Evolutionary conservation across 148 eudicot species (phyloP), one percentile per base, ranked within the genome.

Genomic region (Pharnaceum exiguum): DNA sequence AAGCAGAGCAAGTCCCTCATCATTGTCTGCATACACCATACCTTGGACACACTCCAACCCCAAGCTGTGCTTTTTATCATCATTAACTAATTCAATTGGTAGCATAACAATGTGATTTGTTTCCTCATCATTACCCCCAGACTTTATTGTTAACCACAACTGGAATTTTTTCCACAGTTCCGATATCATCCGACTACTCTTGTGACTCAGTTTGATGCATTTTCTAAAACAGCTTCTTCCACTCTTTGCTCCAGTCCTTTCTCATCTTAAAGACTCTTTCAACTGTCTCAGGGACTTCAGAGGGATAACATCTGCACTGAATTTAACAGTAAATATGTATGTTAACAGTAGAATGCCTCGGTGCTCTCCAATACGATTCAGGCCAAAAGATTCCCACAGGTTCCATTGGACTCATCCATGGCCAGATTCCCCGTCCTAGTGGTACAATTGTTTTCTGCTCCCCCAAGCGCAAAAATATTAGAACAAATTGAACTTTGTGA

Each of bases 61-160:
- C 49, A 35, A 24, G 26, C 19, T 39, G 24, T 58, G 59, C 44
- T 35, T 15, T 46, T 29, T 26, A 37, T 33, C 29, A 2, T 17
- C 60, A 47, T 45, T 44, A 21, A 28, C 50, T 28, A 15, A 10
- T n/a, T 64, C 69, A 11, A 2, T 25, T 16, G 70, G 31, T n/a
- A 26, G 46, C 44, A 51, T 43, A 35, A 42, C 46, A 10, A n/a
- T 33, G 16, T 36, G 13, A 52, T 50, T 51, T 21, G 2, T 22
- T 32, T 63, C 59, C 10, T 43, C 25, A 9, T 43, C 40, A 5
- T 31, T 30, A 13, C 42, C 33, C n/a, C 22, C 27, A 8, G 21
- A 19, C 10, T 9, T n/a, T 13, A n/a, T 46, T 4, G 10, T 36
- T 40, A 33, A 11, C 17, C 31, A 35, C 25, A 0, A 11, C 38